Evolutionary conservation across 2,329 filamentous ascomycete species (phyloP).

Genomic region (Trichophyton benhamiae): DNA sequence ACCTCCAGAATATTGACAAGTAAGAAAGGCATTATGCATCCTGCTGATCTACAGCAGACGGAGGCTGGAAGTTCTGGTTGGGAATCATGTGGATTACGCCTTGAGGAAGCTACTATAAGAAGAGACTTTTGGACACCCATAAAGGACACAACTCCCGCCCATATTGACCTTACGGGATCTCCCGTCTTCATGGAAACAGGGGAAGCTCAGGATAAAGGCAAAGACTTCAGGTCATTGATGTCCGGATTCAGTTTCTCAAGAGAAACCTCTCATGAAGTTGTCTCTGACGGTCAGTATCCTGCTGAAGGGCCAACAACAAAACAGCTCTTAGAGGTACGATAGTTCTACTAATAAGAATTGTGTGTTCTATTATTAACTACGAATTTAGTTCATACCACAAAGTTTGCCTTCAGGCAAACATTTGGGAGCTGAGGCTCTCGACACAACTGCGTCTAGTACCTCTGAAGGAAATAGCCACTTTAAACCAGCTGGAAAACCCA

Average conservation of each 20-base stretch:
- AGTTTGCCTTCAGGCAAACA: neutral
- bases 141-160: conserved; percentile 27
- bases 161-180: conserved; percentile 14
- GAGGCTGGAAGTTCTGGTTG: neutral
- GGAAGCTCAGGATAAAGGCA: neutral
- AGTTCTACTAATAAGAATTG: neutral
- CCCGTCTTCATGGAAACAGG: conserved; percentile 2
- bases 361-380: neutral
- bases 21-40: neutral
- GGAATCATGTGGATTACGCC: conserved; percentile 11
- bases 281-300: conserved; percentile 12
- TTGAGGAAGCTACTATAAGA: conserved; percentile 41
- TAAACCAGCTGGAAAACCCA: conserved; percentile 25
- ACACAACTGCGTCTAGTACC: neutral
- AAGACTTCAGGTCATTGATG: conserved; percentile 26
- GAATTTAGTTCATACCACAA: neutral
- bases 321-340: conserved; percentile 26
- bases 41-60: neutral
- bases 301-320: conserved; percentile 24
- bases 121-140: conserved; percentile 58
- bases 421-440: neutral
- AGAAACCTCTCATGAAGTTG: conserved; percentile 6
- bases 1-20: conserved; percentile 10
- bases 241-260: conserved; percentile 23
- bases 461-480: neutral